phyloP scores from a whole-genome alignment of 1,284 basidiomycete genomes.

The Malassezia sympodialis region DNA sequence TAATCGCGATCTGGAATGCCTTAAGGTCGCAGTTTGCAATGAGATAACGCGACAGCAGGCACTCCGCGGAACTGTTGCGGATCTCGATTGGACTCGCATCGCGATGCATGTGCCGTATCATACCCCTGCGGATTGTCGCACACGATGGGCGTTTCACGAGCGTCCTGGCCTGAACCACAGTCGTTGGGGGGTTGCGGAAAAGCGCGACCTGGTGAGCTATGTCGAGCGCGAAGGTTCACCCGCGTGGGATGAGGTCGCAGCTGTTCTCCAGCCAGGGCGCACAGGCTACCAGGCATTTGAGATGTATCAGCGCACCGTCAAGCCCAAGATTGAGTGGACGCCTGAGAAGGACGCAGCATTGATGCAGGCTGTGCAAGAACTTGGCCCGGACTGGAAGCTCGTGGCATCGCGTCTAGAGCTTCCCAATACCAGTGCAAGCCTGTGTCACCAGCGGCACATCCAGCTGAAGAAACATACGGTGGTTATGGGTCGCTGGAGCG shows the following conservation, averaged over 20 bases:
- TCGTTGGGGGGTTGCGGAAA: constrained; percentile 9
- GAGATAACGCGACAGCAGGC: constrained; percentile 2
- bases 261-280: background rate
- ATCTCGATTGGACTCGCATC: constrained; percentile 7
- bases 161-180: constrained; percentile 2
- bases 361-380: background rate
- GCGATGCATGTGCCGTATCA: constrained; percentile 11
- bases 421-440: background rate
- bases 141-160: constrained; percentile 11
- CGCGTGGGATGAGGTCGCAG: constrained; percentile 7
- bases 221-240: background rate
- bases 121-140: constrained; percentile 16
- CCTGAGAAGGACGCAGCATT: constrained; percentile 7
- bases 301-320: constrained; percentile 11
- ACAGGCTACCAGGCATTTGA: constrained; percentile 13
- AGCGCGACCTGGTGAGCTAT: background rate
- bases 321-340: constrained; percentile 13
- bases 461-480: constrained; percentile 8
- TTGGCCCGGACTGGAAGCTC: constrained; percentile 15
- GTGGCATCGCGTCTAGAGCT: constrained; percentile 4
- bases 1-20: constrained; percentile 13
- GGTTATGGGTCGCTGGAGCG: constrained; percentile 14
- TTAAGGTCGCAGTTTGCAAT: constrained; percentile 2
- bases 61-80: background rate
- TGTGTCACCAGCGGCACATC: constrained; percentile 17